Conservation (phyloP, 495 filamentous ascomycete genomes). For the Penicillium steckii region DNA sequence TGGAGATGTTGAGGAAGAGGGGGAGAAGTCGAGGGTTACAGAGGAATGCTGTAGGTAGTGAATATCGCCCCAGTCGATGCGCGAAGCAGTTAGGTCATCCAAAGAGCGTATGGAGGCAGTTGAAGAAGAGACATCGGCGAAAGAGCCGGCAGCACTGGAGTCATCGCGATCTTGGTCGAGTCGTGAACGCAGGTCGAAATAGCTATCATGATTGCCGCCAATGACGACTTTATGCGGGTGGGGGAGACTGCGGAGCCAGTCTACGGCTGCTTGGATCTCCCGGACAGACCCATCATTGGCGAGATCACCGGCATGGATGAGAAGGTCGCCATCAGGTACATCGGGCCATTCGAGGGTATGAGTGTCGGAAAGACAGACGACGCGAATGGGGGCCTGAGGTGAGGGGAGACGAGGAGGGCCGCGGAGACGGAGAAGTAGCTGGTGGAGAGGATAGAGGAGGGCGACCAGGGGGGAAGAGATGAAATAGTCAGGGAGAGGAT, state of each 20-base stretch:
- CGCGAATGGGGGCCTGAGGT: slow-evolving; percentile 56
- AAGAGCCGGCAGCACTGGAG: slow-evolving; percentile 6
- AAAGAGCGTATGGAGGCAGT: slow-evolving; percentile 42
- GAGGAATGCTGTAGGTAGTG: slow-evolving; percentile 65
- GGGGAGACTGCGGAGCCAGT: slow-evolving; percentile 73
- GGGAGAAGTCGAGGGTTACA: slow-evolving; percentile 46
- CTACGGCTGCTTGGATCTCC: slow-evolving; percentile 72
- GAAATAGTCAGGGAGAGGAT: slow-evolving; percentile 44
- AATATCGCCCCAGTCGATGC: slow-evolving; percentile 57
- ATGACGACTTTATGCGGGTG: slow-evolving; percentile 81
- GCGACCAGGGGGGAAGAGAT: slow-evolving; percentile 49
- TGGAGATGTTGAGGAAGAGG: slow-evolving; percentile 13
- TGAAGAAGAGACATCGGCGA: slow-evolving; percentile 36
- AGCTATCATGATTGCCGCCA: slow-evolving; percentile 86
- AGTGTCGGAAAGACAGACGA: slow-evolving; percentile 91
- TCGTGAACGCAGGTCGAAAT: slow-evolving; percentile 62
- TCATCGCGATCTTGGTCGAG: slow-evolving; percentile 40
- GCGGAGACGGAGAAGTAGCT: slow-evolving; percentile 60
- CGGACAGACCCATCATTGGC: slow-evolving; percentile 66
- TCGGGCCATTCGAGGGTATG: slow-evolving; percentile 63
- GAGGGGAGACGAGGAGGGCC: slow-evolving; percentile 56
- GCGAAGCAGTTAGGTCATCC: slow-evolving; percentile 34
- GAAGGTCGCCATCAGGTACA: slow-evolving; percentile 75
- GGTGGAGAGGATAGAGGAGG: slow-evolving; percentile 56
- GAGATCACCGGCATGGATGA: slow-evolving; percentile 89